Evolutionary conservation across 352 stramenopile genomes (phyloP).

Genomic region (Pythium aristosporum): DNA sequence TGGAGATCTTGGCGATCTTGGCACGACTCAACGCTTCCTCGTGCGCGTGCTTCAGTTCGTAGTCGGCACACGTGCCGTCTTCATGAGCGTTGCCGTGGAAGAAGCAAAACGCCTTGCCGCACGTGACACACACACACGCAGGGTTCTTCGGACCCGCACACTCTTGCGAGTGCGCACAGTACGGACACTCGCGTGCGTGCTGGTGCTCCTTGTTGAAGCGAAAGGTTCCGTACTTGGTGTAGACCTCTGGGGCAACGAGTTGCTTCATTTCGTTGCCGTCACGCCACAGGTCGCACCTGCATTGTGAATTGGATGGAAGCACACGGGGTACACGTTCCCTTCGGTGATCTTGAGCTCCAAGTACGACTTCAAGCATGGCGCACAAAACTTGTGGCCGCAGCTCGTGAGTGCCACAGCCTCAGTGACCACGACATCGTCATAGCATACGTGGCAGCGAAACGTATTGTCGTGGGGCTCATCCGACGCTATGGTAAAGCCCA

Average conservation of each 20-base stretch:
- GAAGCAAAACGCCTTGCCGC: neutral
- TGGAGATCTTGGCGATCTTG: constrained; percentile 20
- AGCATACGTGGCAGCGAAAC: constrained; percentile 78
- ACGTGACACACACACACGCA: neutral
- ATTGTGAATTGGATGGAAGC: constrained; percentile 36
- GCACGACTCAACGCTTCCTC: constrained; percentile 5
- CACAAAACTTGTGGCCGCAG: constrained; percentile 49
- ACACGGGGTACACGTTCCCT: constrained; percentile 66
- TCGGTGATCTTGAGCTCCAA: constrained; percentile 69
- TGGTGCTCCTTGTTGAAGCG: constrained; percentile 17
- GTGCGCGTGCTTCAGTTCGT: constrained; percentile 8
- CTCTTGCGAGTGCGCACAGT: constrained; percentile 4
- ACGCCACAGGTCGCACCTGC: neutral
- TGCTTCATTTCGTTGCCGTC: neutral
- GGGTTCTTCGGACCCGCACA: neutral
- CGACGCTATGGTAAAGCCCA: no score
- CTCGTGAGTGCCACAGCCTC: constrained; percentile 33
- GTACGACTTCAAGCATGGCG: constrained; percentile 52
- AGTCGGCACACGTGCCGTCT: neutral
- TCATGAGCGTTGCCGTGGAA: neutral
- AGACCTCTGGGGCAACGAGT: neutral
- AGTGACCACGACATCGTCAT: constrained; percentile 47
- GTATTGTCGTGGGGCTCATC: constrained; percentile 30
- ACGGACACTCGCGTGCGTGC: constrained; percentile 11
- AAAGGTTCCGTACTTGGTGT: constrained; percentile 6